Percentiles rank a stretch among this genome's conserved stretches.
These are phyloP conservation scores for Stropharia rugosoannulata DNA, from an alignment of 768 basidiomycete genomes.

Conservation along the genomic window DNA sequence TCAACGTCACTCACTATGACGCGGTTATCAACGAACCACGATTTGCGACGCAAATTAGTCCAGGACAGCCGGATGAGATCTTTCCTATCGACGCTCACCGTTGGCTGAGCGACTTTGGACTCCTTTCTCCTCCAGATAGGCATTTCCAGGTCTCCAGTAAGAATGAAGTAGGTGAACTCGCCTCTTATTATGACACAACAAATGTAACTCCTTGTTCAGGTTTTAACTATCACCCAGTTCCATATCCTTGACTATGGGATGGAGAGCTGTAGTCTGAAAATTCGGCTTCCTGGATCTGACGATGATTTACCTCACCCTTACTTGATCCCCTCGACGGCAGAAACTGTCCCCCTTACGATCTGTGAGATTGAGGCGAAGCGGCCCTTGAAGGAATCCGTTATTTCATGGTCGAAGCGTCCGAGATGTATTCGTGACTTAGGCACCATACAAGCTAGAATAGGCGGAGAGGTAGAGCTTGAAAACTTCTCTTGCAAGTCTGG, in stretches of 20 bases:
- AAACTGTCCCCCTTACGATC: constrained; percentile 19
- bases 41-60: constrained; percentile 22
- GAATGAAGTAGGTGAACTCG: constrained; percentile 13
- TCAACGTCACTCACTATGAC: constrained; percentile 18
- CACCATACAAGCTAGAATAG: constrained; percentile 20
- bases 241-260: constrained; percentile 28
- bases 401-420: constrained; percentile 24
- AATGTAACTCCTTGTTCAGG: constrained; percentile 8
- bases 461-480: constrained; percentile 21
- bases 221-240: constrained; percentile 24
- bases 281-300: constrained; percentile 21
- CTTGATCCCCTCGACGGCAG: constrained; percentile 13
- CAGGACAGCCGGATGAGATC: constrained; percentile 17
- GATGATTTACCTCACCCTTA: constrained; percentile 23
- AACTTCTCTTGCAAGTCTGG: constrained; percentile 24
- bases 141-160: constrained; percentile 19
- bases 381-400: constrained; percentile 19
- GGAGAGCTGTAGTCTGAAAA: constrained; percentile 25
- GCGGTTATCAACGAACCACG: constrained; percentile 23
- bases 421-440: constrained; percentile 16
- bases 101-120: constrained; percentile 26
- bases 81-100: constrained; percentile 25
- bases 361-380: constrained; percentile 22
- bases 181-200: not conserved
- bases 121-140: constrained; percentile 26